Percentiles rank a stretch among this genome's conserved stretches.
phyloP scores from a whole-genome alignment of 179 eudicot genomes.

The Spergularia azorica region DNA sequence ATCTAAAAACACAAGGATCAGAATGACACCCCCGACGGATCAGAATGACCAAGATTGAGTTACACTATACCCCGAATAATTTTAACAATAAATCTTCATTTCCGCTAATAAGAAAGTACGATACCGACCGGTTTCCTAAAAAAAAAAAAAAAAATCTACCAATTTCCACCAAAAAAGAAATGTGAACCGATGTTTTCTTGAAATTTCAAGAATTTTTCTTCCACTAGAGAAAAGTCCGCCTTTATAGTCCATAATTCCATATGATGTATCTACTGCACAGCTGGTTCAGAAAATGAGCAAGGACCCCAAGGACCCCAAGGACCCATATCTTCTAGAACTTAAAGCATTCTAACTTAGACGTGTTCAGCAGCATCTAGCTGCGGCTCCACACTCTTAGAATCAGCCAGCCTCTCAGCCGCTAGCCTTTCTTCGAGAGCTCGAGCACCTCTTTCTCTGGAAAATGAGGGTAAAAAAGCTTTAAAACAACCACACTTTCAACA shows the following conservation, averaged over 20 bases:
- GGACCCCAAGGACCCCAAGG: background rate
- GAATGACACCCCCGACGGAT: too few species aligned
- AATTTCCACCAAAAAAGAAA: too few species aligned
- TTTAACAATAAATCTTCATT: too few species aligned
- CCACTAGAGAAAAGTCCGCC: background rate
- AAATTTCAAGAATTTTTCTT: background rate
- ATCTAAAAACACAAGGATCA: too few species aligned
- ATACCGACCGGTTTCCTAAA: too few species aligned
- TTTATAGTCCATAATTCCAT: too few species aligned
- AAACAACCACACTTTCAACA: background rate
- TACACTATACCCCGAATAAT: too few species aligned
- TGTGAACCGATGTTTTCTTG: too few species aligned
- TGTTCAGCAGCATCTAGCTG: conserved; percentile 58
- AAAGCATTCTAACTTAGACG: conserved; percentile 32
- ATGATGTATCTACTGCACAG: background rate
- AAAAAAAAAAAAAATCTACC: too few species aligned
- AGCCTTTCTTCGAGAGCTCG: conserved; percentile 95
- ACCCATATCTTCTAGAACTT: background rate
- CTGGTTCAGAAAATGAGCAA: conserved; percentile 1
- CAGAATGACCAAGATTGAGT: too few species aligned
- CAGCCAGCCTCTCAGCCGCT: conserved; percentile 71
- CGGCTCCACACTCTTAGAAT: conserved; percentile 49
- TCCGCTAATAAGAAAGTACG: too few species aligned
- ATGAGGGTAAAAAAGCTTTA: conserved; percentile 10
- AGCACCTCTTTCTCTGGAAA: conserved; percentile 92